Evolutionary conservation across 306 rosid species (phyloP).

Genomic region (Rosa chinensis): DNA sequence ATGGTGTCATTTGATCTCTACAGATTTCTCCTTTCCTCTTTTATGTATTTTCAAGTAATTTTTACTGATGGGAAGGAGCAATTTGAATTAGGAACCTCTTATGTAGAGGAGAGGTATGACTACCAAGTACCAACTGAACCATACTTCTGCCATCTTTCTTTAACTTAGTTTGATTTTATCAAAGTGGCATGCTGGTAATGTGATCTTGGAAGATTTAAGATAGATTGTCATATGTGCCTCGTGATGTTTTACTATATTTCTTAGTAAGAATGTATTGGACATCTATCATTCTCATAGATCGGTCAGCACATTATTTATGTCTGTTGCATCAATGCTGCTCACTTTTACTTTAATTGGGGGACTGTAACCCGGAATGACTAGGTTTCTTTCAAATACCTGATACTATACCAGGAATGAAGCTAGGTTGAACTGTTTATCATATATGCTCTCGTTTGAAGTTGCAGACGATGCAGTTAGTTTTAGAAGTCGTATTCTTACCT

Average conservation of each 20-base stretch:
- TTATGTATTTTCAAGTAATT: too few relatives aligned
- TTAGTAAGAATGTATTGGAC: neutral
- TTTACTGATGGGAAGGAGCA: too few relatives aligned
- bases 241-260: too few relatives aligned
- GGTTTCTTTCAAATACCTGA: too few relatives aligned
- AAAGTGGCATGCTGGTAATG: neutral
- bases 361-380: neutral
- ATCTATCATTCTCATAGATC: neutral
- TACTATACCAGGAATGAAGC: too few relatives aligned
- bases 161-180: neutral
- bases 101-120: neutral
- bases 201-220: neutral
- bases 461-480: too few relatives aligned
- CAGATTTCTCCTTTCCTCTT: too few relatives aligned
- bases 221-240: neutral
- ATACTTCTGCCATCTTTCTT: neutral
- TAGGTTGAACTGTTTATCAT: neutral
- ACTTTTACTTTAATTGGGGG: too few relatives aligned
- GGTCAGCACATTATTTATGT: neutral
- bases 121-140: too few relatives aligned
- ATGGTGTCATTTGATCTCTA: too few relatives aligned
- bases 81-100: neutral
- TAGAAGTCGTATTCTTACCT: neutral
- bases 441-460: neutral
- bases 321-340: neutral